Base-by-base conservation (phyloP, 805 yeast species). In the Jamesozyma gamospora region DNA sequence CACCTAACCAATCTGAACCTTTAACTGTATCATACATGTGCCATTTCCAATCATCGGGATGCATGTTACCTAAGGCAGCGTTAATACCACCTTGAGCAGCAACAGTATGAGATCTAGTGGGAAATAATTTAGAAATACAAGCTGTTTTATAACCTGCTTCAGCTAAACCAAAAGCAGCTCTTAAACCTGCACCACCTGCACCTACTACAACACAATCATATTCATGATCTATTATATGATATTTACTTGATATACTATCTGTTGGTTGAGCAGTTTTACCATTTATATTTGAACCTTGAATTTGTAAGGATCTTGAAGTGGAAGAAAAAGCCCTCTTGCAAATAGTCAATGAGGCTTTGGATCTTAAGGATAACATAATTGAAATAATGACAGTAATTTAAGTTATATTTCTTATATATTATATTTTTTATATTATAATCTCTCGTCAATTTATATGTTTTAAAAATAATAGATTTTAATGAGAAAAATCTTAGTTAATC, bases 31-130 rank as follows among this genome's bases (percentile, higher is more conserved):
- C 98, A 68, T 92, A 90, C 96, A 90, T 88, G 67, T 90, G 98
- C 96, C 97, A 92, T 66, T 85, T 94, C 98, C 98, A 90, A 71
- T 88, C 88, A 66, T 90, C 98, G 52, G 76, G 73, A 71, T 92
- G 97, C 95, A 90, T 90, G 74, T 90, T 90, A 53, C 97, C 98
- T 50, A 90, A 74, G 25, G 98, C 98, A 51, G 97, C 98, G 59
- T 90, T 90, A 67, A 90, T 92, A 71, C 98, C 98, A 69, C 98
- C 98, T 69, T 90, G 98, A 37, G 98, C 98, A 42, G 97, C 97
- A 37, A 90, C 98, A 16, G 98, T 90, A 64, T 90, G 98, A 15
- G 96, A 88, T 69, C 98, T 82, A 25, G 98, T 90, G 41, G 97
- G 98, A 74, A 90, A 90, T 56, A 90, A 76, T 69, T 90, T 90